Evolutionary conservation across 2,329 filamentous ascomycete species (phyloP).

Genomic region (Cladorrhinum sp.): DNA sequence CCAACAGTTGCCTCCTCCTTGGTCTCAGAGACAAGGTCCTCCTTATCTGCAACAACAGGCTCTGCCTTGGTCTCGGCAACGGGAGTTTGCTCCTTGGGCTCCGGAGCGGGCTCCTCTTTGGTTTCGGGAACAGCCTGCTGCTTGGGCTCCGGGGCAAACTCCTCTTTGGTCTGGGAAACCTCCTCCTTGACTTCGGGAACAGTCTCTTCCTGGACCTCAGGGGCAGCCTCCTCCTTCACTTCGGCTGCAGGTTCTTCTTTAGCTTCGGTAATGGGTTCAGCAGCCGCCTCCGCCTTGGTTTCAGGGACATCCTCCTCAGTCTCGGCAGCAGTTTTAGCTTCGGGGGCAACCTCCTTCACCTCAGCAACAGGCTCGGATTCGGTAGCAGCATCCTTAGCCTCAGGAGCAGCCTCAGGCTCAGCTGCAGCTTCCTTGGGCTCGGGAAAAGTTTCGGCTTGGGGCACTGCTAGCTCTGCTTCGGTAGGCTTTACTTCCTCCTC

Average conservation of each 20-base stretch:
- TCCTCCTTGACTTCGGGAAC: neutral
- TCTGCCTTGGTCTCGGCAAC: neutral
- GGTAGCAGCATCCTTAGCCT: neutral
- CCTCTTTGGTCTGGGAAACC: neutral
- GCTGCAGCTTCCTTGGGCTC: neutral
- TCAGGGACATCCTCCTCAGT: neutral
- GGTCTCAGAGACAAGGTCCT: neutral
- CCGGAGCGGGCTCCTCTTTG: neutral
- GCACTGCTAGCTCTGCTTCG: neutral
- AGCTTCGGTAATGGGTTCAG: neutral
- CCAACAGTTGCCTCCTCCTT: neutral
- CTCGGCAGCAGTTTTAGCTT: neutral
- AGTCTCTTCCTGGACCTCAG: constrained; percentile 3
- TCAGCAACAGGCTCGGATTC: neutral
- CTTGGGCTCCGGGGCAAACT: neutral
- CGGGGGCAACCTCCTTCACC: neutral
- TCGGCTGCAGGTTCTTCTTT: neutral
- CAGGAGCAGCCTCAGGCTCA: neutral
- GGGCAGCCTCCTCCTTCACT: neutral
- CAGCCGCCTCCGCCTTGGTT: neutral
- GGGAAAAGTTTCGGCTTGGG: neutral
- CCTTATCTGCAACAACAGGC: too few relatives aligned
- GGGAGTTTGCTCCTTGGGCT: neutral
- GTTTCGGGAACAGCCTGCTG: neutral
- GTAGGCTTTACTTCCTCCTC: neutral